These are phyloP conservation scores for Saitozyma podzolica DNA, from an alignment of 768 basidiomycete species.

Conservation along the genomic window DNA sequence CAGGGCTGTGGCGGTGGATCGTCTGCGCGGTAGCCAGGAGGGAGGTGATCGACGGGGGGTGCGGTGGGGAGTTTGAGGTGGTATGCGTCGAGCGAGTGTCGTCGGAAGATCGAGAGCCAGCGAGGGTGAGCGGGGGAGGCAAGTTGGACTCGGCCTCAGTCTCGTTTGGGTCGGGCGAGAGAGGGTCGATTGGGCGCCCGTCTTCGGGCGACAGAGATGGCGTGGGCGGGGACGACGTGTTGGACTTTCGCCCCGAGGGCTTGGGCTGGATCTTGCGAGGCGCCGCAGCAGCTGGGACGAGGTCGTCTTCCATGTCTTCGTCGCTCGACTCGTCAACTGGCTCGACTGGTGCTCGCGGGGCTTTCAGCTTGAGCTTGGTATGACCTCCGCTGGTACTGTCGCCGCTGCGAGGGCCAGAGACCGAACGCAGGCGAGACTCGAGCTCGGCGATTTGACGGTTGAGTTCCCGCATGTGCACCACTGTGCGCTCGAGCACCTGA, in stretches of 20 bases:
- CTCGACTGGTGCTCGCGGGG: no score
- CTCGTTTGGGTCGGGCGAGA: constrained; percentile 1
- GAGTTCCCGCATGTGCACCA: constrained; percentile 73
- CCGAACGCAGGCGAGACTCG: constrained; percentile 37
- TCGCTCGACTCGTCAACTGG: no score
- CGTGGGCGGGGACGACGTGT: no score
- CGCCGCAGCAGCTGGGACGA: no score
- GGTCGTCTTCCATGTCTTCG: no score
- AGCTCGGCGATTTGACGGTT: constrained; percentile 60
- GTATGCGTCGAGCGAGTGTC: background rate
- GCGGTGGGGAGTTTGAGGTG: background rate
- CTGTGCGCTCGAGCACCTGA: constrained; percentile 68
- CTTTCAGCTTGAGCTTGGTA: no score
- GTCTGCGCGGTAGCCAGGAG: constrained; percentile 16
- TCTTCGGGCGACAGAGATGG: background rate
- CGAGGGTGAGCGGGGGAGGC: background rate
- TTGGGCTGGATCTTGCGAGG: no score
- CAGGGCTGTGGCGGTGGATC: constrained; percentile 9
- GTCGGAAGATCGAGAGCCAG: background rate
- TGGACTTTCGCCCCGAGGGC: no score
- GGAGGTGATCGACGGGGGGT: constrained; percentile 1
- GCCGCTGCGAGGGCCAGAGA: no score
- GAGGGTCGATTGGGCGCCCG: background rate
- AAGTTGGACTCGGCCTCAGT: background rate
- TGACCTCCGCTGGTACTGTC: no score